phyloP scores from a whole-genome alignment of 2,329 filamentous ascomycete species.

The Ambrosiella xylebori region DNA sequence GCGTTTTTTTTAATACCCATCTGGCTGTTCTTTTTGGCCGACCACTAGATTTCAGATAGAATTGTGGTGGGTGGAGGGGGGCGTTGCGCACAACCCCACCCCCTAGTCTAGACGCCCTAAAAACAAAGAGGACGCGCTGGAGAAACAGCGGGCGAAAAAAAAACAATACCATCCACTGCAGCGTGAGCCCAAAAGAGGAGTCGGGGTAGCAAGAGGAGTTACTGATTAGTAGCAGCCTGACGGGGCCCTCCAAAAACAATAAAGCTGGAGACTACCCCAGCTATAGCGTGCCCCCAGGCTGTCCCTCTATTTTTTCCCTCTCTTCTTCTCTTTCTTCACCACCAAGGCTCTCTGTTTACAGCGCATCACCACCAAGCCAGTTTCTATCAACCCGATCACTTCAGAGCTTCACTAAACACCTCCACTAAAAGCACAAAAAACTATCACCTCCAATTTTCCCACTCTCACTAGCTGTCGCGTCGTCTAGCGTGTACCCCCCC shows the following conservation, averaged over 20 bases:
- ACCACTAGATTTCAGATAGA: neutral
- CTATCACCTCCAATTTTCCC: neutral
- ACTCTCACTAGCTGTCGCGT: neutral
- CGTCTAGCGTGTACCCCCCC: neutral
- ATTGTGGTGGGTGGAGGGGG: neutral
- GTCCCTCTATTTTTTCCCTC: conserved; percentile 7
- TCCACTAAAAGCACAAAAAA: conserved; percentile 2
- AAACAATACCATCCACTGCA: neutral
- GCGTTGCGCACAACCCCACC: neutral
- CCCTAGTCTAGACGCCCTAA: neutral
- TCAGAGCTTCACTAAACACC: neutral
- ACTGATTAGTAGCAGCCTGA: conserved; percentile 12
- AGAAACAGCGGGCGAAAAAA: conserved; percentile 14
- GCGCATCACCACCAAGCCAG: conserved; percentile 6
- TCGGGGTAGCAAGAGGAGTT: conserved; percentile 5
- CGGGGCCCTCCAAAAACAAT: conserved; percentile 11
- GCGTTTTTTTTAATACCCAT: neutral
- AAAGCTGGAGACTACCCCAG: conserved; percentile 12
- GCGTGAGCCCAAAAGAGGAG: neutral
- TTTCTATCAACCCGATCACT: neutral
- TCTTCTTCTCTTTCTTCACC: conserved; percentile 10
- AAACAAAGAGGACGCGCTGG: conserved; percentile 8
- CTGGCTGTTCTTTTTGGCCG: neutral
- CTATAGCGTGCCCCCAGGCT: conserved; percentile 10
- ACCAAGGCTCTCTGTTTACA: conserved; percentile 5